These are phyloP conservation scores for Casuarina cunninghamiana DNA, from an alignment of 306 rosid genomes.

Conservation along the genomic window DNA sequence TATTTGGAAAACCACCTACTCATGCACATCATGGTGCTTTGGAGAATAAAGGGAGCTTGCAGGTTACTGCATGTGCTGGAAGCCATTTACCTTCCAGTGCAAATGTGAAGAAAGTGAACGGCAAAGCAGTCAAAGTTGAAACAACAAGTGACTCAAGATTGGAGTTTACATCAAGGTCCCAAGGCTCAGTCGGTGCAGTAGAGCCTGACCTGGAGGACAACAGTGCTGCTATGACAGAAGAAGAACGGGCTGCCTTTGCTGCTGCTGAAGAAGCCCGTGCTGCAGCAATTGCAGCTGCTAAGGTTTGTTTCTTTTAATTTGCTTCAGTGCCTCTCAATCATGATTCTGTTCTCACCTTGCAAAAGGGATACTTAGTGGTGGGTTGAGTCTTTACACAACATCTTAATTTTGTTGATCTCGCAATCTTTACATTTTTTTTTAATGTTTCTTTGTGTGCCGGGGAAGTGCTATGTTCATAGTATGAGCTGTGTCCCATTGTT, in stretches of 20 bases:
- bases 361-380: not conserved
- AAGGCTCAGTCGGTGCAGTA: conserved; percentile 51
- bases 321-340: conserved; percentile 21
- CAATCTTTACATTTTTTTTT: not conserved
- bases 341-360: not conserved
- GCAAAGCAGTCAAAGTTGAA: conserved; percentile 56
- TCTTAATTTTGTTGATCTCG: not conserved
- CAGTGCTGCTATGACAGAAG: conserved; percentile 60
- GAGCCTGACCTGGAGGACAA: conserved; percentile 43
- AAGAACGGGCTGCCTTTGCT: conserved; percentile 90
- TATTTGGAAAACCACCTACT: conserved; percentile 82
- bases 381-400: not conserved
- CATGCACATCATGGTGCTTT: conserved; percentile 52
- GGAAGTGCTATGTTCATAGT: not conserved
- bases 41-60: conserved; percentile 60
- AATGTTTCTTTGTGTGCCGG: not conserved
- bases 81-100: conserved; percentile 50
- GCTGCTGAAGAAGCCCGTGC: conserved; percentile 98
- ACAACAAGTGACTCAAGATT: conserved; percentile 50
- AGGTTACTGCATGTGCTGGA: conserved; percentile 52
- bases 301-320: conserved; percentile 60
- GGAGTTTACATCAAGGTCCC: conserved; percentile 63
- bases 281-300: conserved; percentile 92
- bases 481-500: not conserved
- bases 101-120: conserved; percentile 49